Evolutionary conservation across 306 rosid genomes (phyloP), one percentile per base, ranked within the genome.

Genomic region (Glycine soja): DNA sequence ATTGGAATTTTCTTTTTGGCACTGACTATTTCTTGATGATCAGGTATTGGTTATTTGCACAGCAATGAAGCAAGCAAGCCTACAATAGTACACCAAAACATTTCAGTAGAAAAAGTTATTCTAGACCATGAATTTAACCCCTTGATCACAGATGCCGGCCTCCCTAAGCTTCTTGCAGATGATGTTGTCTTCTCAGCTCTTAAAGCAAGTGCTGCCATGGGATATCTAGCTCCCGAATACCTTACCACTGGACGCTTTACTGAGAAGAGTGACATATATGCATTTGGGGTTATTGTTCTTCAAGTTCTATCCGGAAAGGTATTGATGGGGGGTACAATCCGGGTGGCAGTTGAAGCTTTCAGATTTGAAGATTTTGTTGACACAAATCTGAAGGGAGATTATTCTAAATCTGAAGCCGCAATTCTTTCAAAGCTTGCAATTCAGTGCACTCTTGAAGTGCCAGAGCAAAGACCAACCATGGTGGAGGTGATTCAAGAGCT

Each of bases 201-300:
- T 8, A 94, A 94, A 88, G 83, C 78, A 4, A 94, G 98, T 78
- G 98, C 98, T 53, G 97, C 98, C 47, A 90, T 92, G 98, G 98
- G 98, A 82, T 94, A 92, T 83, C 88, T 94, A 8, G 98, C 98
- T 57, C 97, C 97, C 0, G 98, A 94, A 74, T 94, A 94, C 82
- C 81, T 94, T 19, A 92, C 88, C 2, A 92, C 97, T 3, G 98
- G 98, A 58, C 94, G 94, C 8, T 94, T 94, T 70, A 92, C 98
- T 0, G 92, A 90, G 84, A 92, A 92, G 76, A 94, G 96, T 75
- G 98, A 94, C 72, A 48, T 92, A 76, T 94, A 89, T 51, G 98
- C 98, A 32, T 94, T 92, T 24, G 98, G 98, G 65, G 90, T 94
- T 48, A 90, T 94, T 11, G 85, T 92, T 45, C 91, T 92, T 66